Percentiles rank a stretch among this genome's conserved stretches.
These are phyloP conservation scores for Leccinum subfulvum DNA, from an alignment of 1,284 basidiomycete species.

Conservation along the genomic window DNA sequence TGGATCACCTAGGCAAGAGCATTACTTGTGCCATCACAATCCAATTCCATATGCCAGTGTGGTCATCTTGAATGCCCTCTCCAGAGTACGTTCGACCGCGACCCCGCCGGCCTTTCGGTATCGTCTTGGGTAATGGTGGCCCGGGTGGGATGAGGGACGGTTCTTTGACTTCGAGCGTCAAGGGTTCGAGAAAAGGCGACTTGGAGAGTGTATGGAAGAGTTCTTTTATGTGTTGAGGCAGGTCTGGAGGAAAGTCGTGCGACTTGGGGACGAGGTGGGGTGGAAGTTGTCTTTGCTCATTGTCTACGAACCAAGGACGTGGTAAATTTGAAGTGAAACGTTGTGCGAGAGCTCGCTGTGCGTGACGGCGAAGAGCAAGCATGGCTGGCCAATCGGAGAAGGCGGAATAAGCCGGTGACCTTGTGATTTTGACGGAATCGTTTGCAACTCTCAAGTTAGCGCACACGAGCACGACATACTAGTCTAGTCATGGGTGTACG, in stretches of 20 bases:
- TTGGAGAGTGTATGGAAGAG: slow-evolving; percentile 52
- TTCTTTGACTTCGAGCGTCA: slow-evolving; percentile 50
- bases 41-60: slow-evolving; percentile 70
- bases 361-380: slow-evolving; percentile 18
- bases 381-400: slow-evolving; percentile 13
- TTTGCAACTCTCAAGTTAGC: neutral
- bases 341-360: neutral
- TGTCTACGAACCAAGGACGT: slow-evolving; percentile 59
- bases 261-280: slow-evolving; percentile 36
- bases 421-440: slow-evolving; percentile 21
- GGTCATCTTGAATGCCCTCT: slow-evolving; percentile 53
- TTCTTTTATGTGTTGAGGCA: slow-evolving; percentile 45
- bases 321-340: slow-evolving; percentile 14
- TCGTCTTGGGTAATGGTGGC: slow-evolving; percentile 49
- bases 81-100: slow-evolving; percentile 66
- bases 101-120: slow-evolving; percentile 60
- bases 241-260: slow-evolving; percentile 43
- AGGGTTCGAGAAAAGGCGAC: slow-evolving; percentile 64
- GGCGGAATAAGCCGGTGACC: slow-evolving; percentile 18
- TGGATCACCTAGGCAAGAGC: slow-evolving; percentile 1
- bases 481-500: slow-evolving; percentile 56
- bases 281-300: slow-evolving; percentile 25
- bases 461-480: slow-evolving; percentile 17
- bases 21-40: slow-evolving; percentile 65
- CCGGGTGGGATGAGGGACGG: slow-evolving; percentile 49